phyloP scores from a whole-genome alignment of 164 flowering plant genomes.

The Hamamelis virginiana region DNA sequence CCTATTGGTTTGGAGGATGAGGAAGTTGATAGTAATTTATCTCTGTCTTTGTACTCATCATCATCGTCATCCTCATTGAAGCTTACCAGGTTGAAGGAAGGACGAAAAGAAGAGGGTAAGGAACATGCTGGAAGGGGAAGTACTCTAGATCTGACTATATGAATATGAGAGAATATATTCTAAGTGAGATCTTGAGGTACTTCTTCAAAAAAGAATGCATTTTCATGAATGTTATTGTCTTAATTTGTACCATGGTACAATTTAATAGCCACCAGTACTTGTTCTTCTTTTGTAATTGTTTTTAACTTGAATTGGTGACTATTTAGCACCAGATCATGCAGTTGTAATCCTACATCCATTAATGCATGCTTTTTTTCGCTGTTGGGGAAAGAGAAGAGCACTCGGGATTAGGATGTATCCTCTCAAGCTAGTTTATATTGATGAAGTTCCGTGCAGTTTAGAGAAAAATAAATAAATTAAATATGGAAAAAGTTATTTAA shows the following conservation, averaged over 20 bases:
- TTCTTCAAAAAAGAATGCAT: constrained; percentile 26
- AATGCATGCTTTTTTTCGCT: no score
- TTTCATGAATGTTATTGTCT: constrained; percentile 14
- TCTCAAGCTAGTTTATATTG: no score
- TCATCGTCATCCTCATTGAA: constrained; percentile 28
- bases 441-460: no score
- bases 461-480: no score
- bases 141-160: constrained; percentile 91
- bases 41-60: constrained; percentile 47
- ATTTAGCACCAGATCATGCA: no score
- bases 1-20: constrained; percentile 12
- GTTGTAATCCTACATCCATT: no score
- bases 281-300: constrained; percentile 11
- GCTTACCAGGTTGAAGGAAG: constrained; percentile 35
- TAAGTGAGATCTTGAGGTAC: constrained; percentile 87
- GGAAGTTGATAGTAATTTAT: constrained; percentile 32
- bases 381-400: no score
- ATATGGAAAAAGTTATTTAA: no score
- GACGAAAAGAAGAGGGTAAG: constrained; percentile 12
- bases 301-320: no score
- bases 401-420: no score
- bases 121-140: constrained; percentile 40
- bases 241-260: constrained; percentile 5
- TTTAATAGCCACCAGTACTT: constrained; percentile 24
- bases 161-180: constrained; percentile 49